These are phyloP conservation scores for Claviceps fusiformis DNA, from an alignment of 2,329 filamentous ascomycete genomes.

Conservation along the genomic window DNA sequence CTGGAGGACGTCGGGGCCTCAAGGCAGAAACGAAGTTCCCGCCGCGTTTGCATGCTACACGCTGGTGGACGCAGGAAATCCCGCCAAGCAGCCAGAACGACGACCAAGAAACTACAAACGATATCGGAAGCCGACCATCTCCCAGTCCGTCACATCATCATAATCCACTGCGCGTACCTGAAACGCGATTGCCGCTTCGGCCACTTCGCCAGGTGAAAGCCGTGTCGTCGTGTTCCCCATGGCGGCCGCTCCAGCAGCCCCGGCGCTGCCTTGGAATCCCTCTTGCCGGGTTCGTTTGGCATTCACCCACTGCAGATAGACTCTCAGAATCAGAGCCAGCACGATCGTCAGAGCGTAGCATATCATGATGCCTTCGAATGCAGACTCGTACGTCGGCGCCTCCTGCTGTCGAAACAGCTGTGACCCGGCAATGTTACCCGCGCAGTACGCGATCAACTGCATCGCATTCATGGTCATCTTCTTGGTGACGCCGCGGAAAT, in stretches of 20 bases:
- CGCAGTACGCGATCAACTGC: slow-evolving; percentile 41
- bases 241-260: slow-evolving; percentile 25
- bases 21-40: no score
- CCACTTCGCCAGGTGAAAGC: slow-evolving; percentile 12
- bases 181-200: slow-evolving; percentile 20
- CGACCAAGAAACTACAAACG: slow-evolving; percentile 22
- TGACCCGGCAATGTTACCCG: slow-evolving; percentile 42
- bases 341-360: slow-evolving; percentile 38
- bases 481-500: slow-evolving; percentile 44
- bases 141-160: slow-evolving; percentile 47
- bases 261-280: slow-evolving; percentile 30
- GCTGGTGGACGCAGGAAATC: no score
- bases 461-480: slow-evolving; percentile 46
- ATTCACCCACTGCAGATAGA: slow-evolving; percentile 35
- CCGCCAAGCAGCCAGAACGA: neutral
- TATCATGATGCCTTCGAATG: slow-evolving; percentile 41
- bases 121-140: slow-evolving; percentile 45
- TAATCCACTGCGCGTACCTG: slow-evolving; percentile 32
- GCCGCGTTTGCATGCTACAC: no score
- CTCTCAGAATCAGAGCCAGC: slow-evolving; percentile 28
- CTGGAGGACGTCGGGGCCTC: no score
- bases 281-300: slow-evolving; percentile 26
- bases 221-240: slow-evolving; percentile 21
- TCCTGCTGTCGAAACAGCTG: slow-evolving; percentile 38
- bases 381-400: slow-evolving; percentile 37